Evolutionary conservation across 2,329 filamentous ascomycete species (phyloP).

Genomic region (Fusarium pseudonygamai): DNA sequence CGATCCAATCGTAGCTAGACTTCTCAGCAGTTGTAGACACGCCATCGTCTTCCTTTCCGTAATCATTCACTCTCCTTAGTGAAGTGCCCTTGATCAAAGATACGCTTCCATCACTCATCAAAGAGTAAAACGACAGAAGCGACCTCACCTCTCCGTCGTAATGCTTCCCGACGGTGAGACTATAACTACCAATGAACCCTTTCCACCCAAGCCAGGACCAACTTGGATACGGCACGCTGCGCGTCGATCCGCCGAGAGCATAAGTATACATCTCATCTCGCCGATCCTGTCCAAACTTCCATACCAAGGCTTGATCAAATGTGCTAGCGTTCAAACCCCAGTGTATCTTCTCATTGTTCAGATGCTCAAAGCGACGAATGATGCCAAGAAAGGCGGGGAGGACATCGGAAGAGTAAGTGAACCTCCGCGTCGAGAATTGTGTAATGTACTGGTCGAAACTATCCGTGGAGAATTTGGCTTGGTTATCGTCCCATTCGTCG

Average conservation of each 20-base stretch:
- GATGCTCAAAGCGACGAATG: constrained; percentile 14
- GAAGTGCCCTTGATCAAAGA: neutral
- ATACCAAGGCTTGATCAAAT: constrained; percentile 7
- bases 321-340: constrained; percentile 1
- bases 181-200: neutral
- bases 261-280: neutral
- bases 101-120: neutral
- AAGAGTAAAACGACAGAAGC: neutral
- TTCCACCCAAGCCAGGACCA: constrained; percentile 13
- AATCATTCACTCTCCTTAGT: neutral
- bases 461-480: neutral
- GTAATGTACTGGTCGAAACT: neutral
- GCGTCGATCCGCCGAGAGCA: neutral
- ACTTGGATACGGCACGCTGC: neutral
- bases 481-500: constrained; percentile 1
- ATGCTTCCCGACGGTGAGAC: neutral
- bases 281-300: neutral
- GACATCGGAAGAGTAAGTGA: constrained; percentile 11
- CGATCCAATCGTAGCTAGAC: neutral
- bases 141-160: neutral
- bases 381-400: constrained; percentile 13
- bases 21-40: too few species aligned
- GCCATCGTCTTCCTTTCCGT: neutral
- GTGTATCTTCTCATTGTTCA: constrained; percentile 9
- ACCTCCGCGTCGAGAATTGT: constrained; percentile 6